Evolutionary conservation across 2,329 filamentous ascomycete genomes (phyloP), one percentile per base, ranked within the genome.

Genomic region (Phoma sp.): DNA sequence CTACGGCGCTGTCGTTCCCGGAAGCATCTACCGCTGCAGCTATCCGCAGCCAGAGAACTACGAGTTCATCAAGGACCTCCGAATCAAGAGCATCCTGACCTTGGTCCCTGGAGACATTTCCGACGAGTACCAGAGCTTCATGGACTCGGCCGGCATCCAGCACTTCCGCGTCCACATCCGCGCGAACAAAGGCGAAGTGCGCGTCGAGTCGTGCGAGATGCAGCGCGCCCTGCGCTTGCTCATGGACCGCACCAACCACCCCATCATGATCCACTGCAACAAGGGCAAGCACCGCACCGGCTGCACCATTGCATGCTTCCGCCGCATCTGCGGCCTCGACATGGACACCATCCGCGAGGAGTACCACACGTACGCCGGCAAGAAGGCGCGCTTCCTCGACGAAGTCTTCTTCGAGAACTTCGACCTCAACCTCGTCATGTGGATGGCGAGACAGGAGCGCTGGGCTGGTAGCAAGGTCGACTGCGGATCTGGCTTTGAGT

Each of bases 281-380:
- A 93, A 96, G 64, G 93, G 93, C 70, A 95, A 88, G 83, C 93
- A 97, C 70, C 89, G 93, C 53, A 96, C 93, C 14, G 93, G 93
- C 22, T 96, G 92, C 69, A 88, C 95, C n/a, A 83, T 93, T 43
- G 93, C 86, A 14, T 87, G 89, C 52, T 82, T 96, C 58, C 87
- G 92, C 59, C 90, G 89, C 70, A 76, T 90, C 10, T 83, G 60
- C 29, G 69, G 89, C 11, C 90, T 89, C 86, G 78, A 85, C 14
- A 72, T 86, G 1, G 72, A 82, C 1, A 77, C 79, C 13, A 84
- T 90, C 32, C 73, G 95, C 32, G 80, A 85, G 45, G 93, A 97
- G 74, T 96, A 96, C 77, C 79, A 81, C 58, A 77, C 78, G 1
- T 93, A 87, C 62, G 79, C 82, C 0, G 72, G 70, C 32, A 75